Conservation (phyloP, 305 asterid species). For the Withania somnifera region DNA sequence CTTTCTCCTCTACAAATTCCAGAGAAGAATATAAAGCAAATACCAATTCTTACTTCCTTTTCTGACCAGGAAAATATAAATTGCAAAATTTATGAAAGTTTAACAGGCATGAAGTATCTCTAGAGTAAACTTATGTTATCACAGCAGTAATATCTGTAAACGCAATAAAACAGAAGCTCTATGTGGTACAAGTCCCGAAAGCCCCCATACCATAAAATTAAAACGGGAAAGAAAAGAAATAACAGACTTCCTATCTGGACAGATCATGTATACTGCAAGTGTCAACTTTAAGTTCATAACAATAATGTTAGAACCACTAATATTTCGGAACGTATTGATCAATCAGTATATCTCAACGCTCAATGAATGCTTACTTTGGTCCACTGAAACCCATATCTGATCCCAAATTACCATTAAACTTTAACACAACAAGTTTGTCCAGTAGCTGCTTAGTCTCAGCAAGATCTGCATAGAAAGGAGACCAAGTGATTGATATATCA, state of each 20-base stretch:
- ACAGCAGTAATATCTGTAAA: background rate
- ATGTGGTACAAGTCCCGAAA: background rate
- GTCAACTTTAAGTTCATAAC: background rate
- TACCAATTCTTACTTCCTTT: background rate
- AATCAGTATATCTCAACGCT: background rate
- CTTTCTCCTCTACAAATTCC: background rate
- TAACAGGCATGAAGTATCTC: background rate
- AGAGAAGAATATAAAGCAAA: background rate
- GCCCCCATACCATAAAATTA: background rate
- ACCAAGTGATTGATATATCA: background rate
- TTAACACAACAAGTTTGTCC: constrained; percentile 76
- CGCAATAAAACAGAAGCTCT: background rate
- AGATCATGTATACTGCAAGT: background rate
- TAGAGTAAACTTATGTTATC: background rate
- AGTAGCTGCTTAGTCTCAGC: constrained; percentile 48
- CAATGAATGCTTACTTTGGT: constrained; percentile 63
- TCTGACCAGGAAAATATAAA: background rate
- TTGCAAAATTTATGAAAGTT: background rate
- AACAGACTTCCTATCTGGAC: background rate
- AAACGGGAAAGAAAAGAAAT: background rate
- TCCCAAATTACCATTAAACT: constrained; percentile 52
- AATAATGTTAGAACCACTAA: background rate
- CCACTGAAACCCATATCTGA: constrained; percentile 51
- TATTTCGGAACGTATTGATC: background rate
- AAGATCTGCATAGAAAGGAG: constrained; percentile 39